A percentile compares a stretch with the other conserved stretches of the same genome.
phyloP scores from a whole-genome alignment of 331 rosid species.

The Malus hybrid region DNA sequence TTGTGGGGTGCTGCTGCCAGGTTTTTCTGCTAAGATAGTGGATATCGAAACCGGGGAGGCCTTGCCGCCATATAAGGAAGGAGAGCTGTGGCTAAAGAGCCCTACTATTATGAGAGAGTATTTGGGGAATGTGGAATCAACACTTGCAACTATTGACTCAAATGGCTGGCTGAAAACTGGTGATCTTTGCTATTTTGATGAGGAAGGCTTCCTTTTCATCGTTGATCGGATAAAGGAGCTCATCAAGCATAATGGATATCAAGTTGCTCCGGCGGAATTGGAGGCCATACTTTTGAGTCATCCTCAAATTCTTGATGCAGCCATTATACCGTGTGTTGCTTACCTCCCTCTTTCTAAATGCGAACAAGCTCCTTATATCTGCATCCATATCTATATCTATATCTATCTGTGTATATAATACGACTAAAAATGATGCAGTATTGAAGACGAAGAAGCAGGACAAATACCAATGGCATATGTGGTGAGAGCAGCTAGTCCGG shows the following conservation, averaged over 20 bases:
- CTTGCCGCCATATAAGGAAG: slow-evolving; percentile 55
- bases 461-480: slow-evolving; percentile 88
- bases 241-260: slow-evolving; percentile 82
- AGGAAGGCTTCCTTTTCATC: slow-evolving; percentile 52
- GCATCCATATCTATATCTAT: background rate
- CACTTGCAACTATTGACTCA: slow-evolving; percentile 42
- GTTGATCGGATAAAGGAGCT: slow-evolving; percentile 89
- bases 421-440: slow-evolving; percentile 21
- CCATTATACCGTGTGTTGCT: slow-evolving; percentile 67
- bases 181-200: slow-evolving; percentile 73
- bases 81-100: slow-evolving; percentile 84
- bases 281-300: slow-evolving; percentile 77
- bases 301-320: slow-evolving; percentile 70
- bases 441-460: slow-evolving; percentile 78
- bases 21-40: slow-evolving; percentile 54
- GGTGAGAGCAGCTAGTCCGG: slow-evolving; percentile 44
- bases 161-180: slow-evolving; percentile 85
- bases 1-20: slow-evolving; percentile 52
- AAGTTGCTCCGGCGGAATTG: slow-evolving; percentile 95
- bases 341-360: background rate
- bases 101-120: slow-evolving; percentile 68
- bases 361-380: no score
- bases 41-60: slow-evolving; percentile 51
- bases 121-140: slow-evolving; percentile 64
- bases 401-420: slow-evolving; percentile 4